Conservation (phyloP, 2,329 filamentous ascomycete genomes). For the Pestalotiopsis sp. region DNA sequence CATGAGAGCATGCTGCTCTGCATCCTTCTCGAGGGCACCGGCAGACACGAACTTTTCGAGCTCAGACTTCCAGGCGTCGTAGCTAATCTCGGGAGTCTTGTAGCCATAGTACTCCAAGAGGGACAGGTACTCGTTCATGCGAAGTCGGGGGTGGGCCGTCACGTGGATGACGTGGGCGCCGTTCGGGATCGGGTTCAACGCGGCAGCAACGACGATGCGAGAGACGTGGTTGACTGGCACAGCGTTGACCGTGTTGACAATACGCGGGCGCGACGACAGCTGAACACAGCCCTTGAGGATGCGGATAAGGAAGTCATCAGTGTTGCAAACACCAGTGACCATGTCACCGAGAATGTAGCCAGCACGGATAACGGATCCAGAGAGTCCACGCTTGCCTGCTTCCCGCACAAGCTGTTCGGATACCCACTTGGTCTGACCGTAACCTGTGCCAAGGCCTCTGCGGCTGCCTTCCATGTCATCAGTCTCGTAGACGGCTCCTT, state of each 20-base stretch:
- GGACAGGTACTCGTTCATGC: slow-evolving; percentile 77
- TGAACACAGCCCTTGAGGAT: slow-evolving; percentile 89
- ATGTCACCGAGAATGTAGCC: slow-evolving; percentile 84
- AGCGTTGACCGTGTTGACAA: slow-evolving; percentile 86
- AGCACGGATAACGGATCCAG: slow-evolving; percentile 76
- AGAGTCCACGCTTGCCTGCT: slow-evolving; percentile 76
- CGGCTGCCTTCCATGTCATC: slow-evolving; percentile 81
- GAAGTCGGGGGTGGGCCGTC: slow-evolving; percentile 77
- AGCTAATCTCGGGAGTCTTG: slow-evolving; percentile 65
- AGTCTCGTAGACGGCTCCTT: slow-evolving; percentile 68
- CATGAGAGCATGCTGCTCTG: slow-evolving; percentile 73
- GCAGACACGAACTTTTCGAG: slow-evolving; percentile 71
- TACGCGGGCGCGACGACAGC: slow-evolving; percentile 71
- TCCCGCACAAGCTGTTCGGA: slow-evolving; percentile 71
- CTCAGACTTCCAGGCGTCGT: slow-evolving; percentile 68
- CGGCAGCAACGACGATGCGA: slow-evolving; percentile 75
- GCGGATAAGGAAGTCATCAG: slow-evolving; percentile 88
- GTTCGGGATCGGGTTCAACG: slow-evolving; percentile 61
- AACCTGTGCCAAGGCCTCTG: slow-evolving; percentile 80
- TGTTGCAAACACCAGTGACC: slow-evolving; percentile 71
- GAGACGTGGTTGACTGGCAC: slow-evolving; percentile 86
- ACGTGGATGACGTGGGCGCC: slow-evolving; percentile 70
- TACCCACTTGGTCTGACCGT: slow-evolving; percentile 88
- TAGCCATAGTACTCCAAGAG: slow-evolving; percentile 76
- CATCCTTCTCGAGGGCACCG: slow-evolving; percentile 53